Evolutionary conservation across 768 basidiomycete genomes (phyloP), one percentile per base, ranked within the genome.

Genomic region (Tulasnella sp.): DNA sequence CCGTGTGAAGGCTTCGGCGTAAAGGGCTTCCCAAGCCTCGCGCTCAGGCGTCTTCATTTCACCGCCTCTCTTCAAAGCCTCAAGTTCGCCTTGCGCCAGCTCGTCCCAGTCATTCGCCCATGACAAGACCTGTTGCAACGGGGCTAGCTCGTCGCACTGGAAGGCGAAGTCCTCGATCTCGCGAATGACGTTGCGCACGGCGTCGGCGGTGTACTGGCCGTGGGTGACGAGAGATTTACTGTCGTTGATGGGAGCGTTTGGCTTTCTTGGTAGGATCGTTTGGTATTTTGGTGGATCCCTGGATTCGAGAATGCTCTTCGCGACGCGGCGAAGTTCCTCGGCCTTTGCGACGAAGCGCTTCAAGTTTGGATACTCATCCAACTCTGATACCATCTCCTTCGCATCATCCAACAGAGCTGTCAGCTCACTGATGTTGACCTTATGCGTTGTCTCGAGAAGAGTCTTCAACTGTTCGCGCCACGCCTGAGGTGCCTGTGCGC

Each of bases 341-440:
- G 87, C 92, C 62, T 81, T 77, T 45, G 69, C 78, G 53, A 97
- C 88, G 66, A 88, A 88, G 70, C 82, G 87, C 46, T 84, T 79
- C 38, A 97, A 78, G 49, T 79, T 72, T 27, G 73, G 70, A 57
- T 92, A 75, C 69, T 93, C 89, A 1, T 81, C 76, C 12, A 93
- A 77, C 30, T 77, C 75, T 67, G 81, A 81, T 59, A 79, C 84
- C 70, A 93, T 88, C 56, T 85, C 86, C 64, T 96, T 91, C 12
- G 87, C 93, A 69, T 96, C 93, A 0, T 85, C 80, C 24, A 92
- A 76, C n/a, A 92, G 73, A 7, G 87, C 82, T 42, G 86, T 82
- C 60, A 97, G 79, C 34, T 80, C 80, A 41, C 87, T 85, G 34
- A 94, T 78, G 0, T 79, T 68, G 12, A 92, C 92, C 12, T 82